Percentiles rank a stretch among this genome's conserved stretches.
Conservation (phyloP, 306 rosid species). For the Quercus suber region DNA sequence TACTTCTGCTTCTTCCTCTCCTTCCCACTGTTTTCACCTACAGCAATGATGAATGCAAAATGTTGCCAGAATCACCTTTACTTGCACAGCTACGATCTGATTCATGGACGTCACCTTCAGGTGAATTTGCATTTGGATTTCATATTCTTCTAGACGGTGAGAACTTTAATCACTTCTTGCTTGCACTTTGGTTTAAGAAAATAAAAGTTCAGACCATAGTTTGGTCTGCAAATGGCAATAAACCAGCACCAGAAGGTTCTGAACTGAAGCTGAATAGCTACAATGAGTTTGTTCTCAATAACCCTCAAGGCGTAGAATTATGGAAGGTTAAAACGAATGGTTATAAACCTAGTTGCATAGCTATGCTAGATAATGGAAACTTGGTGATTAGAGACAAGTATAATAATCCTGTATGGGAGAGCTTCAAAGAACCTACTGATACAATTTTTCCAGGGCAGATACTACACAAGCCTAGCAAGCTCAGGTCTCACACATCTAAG, state of each 20-base stretch:
- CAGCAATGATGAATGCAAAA: neutral
- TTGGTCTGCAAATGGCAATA: slow-evolving; percentile 11
- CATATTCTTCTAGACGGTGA: neutral
- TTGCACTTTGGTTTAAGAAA: slow-evolving; percentile 20
- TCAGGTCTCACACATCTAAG: slow-evolving; percentile 7
- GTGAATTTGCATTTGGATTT: slow-evolving; percentile 18
- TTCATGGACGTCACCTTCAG: neutral
- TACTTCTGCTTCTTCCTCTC: neutral
- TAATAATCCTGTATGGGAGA: slow-evolving; percentile 22
- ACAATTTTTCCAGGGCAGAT: slow-evolving; percentile 2
- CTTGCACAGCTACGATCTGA: neutral
- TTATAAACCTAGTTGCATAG: neutral
- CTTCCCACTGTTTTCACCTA: neutral
- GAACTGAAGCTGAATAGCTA: slow-evolving; percentile 7
- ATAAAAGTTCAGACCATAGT: slow-evolving; percentile 9
- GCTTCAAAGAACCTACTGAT: slow-evolving; percentile 11
- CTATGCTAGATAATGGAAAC: slow-evolving; percentile 24
- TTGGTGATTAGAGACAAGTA: slow-evolving; percentile 8
- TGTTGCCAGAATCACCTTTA: neutral
- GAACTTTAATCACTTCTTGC: neutral
- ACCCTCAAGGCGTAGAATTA: neutral
- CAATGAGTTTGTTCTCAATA: slow-evolving; percentile 3
- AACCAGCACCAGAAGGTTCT: slow-evolving; percentile 13
- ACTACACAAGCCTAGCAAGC: neutral
- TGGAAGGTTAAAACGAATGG: slow-evolving; percentile 4